A percentile compares a stretch with the other conserved stretches of the same genome.
These are phyloP conservation scores for Thermomyces lanuginosus DNA, from an alignment of 2,329 filamentous ascomycete genomes.

Conservation along the genomic window DNA sequence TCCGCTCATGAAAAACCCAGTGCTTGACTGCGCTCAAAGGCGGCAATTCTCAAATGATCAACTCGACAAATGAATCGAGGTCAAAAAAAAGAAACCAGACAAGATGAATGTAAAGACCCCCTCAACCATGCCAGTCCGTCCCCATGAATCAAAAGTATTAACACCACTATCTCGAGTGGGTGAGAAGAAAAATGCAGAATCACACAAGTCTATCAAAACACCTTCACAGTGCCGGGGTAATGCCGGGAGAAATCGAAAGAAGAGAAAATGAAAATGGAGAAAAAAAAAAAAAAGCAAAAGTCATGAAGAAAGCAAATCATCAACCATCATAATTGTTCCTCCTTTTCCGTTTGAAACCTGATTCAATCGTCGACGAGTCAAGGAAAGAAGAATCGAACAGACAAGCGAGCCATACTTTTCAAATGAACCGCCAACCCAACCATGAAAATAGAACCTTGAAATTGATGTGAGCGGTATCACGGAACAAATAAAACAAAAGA, in stretches of 20 bases:
- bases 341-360: background rate
- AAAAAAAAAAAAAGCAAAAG: constrained; percentile 13
- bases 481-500: constrained; percentile 11
- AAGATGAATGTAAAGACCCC: no score
- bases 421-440: constrained; percentile 3
- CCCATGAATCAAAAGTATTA: no score
- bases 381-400: constrained; percentile 15
- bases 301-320: constrained; percentile 4
- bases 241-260: constrained; percentile 2
- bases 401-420: constrained; percentile 5
- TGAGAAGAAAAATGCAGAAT: no score
- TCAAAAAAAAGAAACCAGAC: no score
- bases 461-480: constrained; percentile 2
- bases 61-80: no score
- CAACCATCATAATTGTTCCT: constrained; percentile 1
- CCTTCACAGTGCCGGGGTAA: no score
- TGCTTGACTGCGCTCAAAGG: no score
- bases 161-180: no score
- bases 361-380: constrained; percentile 1
- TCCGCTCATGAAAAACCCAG: no score
- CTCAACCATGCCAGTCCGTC: no score
- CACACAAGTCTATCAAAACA: no score
- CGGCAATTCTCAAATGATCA: no score
- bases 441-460: constrained; percentile 1
- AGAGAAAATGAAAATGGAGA: constrained; percentile 6